phyloP scores from a whole-genome alignment of 106 monocot species.

The Acorus gramineus region DNA sequence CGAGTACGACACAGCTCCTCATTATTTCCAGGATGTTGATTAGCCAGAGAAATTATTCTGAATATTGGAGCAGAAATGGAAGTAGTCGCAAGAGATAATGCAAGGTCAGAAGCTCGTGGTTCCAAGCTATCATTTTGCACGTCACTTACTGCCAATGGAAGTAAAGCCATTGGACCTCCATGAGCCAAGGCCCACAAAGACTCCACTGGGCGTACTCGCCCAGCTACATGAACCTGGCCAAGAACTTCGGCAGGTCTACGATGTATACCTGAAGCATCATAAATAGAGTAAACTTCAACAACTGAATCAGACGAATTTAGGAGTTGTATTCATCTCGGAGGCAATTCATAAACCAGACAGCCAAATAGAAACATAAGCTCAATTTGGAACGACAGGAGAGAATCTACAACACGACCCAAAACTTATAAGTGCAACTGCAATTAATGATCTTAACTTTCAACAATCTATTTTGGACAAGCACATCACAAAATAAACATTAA shows the following conservation, averaged over 20 bases:
- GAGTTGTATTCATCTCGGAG: too few relatives aligned
- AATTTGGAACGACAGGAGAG: too few relatives aligned
- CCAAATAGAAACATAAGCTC: too few relatives aligned
- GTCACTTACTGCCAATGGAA: constrained; percentile 73
- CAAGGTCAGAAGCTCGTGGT: constrained; percentile 46
- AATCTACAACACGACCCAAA: too few relatives aligned
- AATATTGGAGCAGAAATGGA: constrained; percentile 88
- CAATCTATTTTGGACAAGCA: too few relatives aligned
- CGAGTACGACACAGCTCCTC: constrained; percentile 62
- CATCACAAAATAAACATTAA: too few relatives aligned
- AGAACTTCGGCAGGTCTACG: constrained; percentile 83
- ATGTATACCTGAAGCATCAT: constrained; percentile 39
- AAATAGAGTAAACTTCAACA: not conserved
- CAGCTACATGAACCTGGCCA: constrained; percentile 83
- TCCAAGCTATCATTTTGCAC: constrained; percentile 71
- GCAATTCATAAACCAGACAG: too few relatives aligned
- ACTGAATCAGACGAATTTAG: not conserved
- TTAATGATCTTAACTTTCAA: too few relatives aligned
- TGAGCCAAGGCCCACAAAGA: constrained; percentile 90
- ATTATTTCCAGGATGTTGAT: constrained; percentile 83
- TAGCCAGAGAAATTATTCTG: constrained; percentile 72
- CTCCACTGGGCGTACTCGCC: constrained; percentile 55
- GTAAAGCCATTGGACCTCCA: constrained; percentile 91
- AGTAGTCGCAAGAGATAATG: constrained; percentile 41
- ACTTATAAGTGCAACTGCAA: too few relatives aligned